phyloP scores from a whole-genome alignment of 139 green algal genomes.

The Astrephomene gubernaculifera region DNA sequence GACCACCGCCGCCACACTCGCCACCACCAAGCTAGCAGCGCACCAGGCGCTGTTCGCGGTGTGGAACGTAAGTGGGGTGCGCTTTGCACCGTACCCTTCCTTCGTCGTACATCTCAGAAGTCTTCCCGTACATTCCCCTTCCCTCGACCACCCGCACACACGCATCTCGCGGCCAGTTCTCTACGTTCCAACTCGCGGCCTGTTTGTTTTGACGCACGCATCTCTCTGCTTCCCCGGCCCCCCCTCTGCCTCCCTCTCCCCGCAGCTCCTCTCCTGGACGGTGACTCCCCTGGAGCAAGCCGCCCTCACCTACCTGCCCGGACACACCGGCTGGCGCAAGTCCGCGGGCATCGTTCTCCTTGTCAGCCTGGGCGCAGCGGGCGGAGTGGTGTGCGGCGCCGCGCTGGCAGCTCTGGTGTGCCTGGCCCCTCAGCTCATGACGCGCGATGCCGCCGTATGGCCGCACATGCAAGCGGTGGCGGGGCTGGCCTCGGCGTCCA shows the following conservation, averaged over 20 bases:
- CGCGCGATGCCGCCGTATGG: slow-evolving; percentile 66
- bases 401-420: slow-evolving; percentile 49
- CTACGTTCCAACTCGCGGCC: too few relatives aligned
- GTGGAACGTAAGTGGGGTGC: slow-evolving; percentile 57
- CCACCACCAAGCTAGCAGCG: slow-evolving; percentile 67
- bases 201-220: neutral
- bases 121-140: too few relatives aligned
- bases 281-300: slow-evolving; percentile 73
- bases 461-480: slow-evolving; percentile 54
- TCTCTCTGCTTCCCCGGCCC: too few relatives aligned
- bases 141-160: too few relatives aligned
- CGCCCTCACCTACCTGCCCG: slow-evolving; percentile 31
- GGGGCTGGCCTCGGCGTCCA: slow-evolving; percentile 53
- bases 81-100: too few relatives aligned
- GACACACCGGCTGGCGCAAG: slow-evolving; percentile 24
- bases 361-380: slow-evolving; percentile 42
- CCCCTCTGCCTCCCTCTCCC: neutral
- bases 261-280: slow-evolving; percentile 68
- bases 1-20: slow-evolving; percentile 66
- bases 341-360: slow-evolving; percentile 47
- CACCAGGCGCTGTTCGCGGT: slow-evolving; percentile 69
- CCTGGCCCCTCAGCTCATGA: slow-evolving; percentile 60
- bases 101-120: too few relatives aligned
- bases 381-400: slow-evolving; percentile 46
- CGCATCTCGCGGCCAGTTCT: too few relatives aligned